These are phyloP conservation scores for Scenedesmus sp. DNA, from an alignment of 163 green algal species.

Conservation along the genomic window DNA sequence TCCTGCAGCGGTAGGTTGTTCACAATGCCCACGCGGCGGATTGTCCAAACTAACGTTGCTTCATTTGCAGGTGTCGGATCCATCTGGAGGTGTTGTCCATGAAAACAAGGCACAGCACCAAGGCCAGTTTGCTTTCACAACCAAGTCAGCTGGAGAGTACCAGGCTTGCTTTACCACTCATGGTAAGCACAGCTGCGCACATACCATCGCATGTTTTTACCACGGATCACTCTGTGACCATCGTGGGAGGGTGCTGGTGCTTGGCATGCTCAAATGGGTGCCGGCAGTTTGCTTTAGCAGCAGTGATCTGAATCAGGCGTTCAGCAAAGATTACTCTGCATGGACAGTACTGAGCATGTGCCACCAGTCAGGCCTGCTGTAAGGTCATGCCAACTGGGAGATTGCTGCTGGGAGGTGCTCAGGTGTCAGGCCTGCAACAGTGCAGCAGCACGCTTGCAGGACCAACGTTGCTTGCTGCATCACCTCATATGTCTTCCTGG, in stretches of 20 bases:
- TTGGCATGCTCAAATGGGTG: not conserved
- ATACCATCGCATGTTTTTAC: too few species aligned
- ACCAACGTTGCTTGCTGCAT: not conserved
- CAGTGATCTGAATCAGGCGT: not conserved
- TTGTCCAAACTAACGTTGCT: not conserved
- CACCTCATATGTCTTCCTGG: not conserved
- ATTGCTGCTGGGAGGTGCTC: not conserved
- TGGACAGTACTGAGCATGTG: not conserved
- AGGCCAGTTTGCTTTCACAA: constrained; percentile 87
- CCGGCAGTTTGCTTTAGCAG: not conserved
- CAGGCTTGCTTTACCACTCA: constrained; percentile 87
- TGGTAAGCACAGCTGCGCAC: not conserved
- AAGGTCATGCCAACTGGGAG: too few species aligned
- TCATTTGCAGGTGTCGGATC: constrained; percentile 74
- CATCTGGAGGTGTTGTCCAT: constrained; percentile 73
- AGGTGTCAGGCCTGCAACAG: not conserved
- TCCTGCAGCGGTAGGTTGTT: not conserved
- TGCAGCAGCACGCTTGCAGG: not conserved
- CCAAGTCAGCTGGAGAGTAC: constrained; percentile 85
- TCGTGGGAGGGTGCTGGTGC: not conserved
- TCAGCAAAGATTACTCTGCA: not conserved
- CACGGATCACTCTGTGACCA: not conserved
- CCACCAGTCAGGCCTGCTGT: not conserved
- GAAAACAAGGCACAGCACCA: constrained; percentile 63
- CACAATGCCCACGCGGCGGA: not conserved